Evolutionary conservation across 2,329 filamentous ascomycete genomes (phyloP), one percentile per base, ranked within the genome.

Genomic region (Teratosphaeria zuluensis): DNA sequence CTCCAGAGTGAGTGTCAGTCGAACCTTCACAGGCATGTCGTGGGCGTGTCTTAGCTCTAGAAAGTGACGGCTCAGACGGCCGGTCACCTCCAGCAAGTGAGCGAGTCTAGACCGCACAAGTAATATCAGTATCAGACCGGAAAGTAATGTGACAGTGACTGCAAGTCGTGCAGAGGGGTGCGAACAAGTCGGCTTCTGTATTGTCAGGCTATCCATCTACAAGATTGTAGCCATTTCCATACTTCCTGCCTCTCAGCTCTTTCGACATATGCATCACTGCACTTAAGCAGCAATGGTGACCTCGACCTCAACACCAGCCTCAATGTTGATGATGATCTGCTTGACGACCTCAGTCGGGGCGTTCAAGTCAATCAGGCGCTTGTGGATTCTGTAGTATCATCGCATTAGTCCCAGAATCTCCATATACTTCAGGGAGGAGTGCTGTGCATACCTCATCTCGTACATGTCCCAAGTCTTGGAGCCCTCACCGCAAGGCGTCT

Each of bases 391-490:
- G 56, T 51, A 35, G 24, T 12, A 52, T 42, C 30, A 21, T 21
- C 35, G 12, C 51, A 28, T 52, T 19, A 51, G 28, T 19, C 9
- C 42, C 14, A 12, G 11, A 7, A 14, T 16, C 16, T 56, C 55
- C 33, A 16, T 12, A 16, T 28, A n/a, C 51, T 2, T 12, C 7
- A 9, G 21, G 19, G 55, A 62, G 53, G 58, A 38, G 51, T 62
- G n/a, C 16, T 16, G 2, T 16, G 16, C 68, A 63, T 57, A 71
- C 82, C 92, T 88, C 91, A 99, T 95, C 88, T 99, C 92, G 80
- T 84, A 99, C 79, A 84, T 87, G 78, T 97, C 94, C 94, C 94
- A 99, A 76, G 94, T 99, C 90, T 99, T 99, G 80, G 89, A 95
- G 82, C 94, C 94, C 86, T 99, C 94, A 89, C 94, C 94, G 81